Evolutionary conservation across 495 filamentous ascomycete species (phyloP).

Genomic region (Penicillium herquei): DNA sequence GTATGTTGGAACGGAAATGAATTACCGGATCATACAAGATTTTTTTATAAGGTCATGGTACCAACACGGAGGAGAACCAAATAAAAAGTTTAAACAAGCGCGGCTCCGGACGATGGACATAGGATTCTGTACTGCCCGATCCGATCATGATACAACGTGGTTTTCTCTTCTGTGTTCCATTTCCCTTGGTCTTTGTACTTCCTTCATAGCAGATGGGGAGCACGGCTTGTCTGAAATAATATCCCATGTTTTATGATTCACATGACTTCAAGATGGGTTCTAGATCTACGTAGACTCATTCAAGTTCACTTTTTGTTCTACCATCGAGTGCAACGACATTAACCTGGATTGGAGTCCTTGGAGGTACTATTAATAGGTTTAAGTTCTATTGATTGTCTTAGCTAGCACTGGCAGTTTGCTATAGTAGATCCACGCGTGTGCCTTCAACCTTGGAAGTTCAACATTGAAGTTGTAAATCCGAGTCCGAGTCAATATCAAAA

Average conservation of each 20-base stretch:
- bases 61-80: constrained; percentile 31
- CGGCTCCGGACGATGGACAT: constrained; percentile 27
- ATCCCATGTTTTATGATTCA: constrained; percentile 6
- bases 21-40: constrained; percentile 48
- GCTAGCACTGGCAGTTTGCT: too few relatives aligned
- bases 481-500: too few relatives aligned
- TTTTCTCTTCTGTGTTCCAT: constrained; percentile 22
- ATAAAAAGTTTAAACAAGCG: constrained; percentile 38
- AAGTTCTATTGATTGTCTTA: too few relatives aligned
- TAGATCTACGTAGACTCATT: not conserved
- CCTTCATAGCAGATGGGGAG: not conserved
- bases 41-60: constrained; percentile 28
- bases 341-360: too few relatives aligned
- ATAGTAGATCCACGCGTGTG: too few relatives aligned
- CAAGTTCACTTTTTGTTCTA: not conserved
- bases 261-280: not conserved
- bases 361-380: too few relatives aligned
- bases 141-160: constrained; percentile 33
- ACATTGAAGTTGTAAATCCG: too few relatives aligned
- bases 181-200: constrained; percentile 6
- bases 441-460: too few relatives aligned
- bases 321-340: too few relatives aligned
- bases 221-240: constrained; percentile 8
- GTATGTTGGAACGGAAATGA: constrained; percentile 35
- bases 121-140: constrained; percentile 29